phyloP scores from a whole-genome alignment of 1,284 basidiomycete genomes.

The Lignosus rhinocerotis region DNA sequence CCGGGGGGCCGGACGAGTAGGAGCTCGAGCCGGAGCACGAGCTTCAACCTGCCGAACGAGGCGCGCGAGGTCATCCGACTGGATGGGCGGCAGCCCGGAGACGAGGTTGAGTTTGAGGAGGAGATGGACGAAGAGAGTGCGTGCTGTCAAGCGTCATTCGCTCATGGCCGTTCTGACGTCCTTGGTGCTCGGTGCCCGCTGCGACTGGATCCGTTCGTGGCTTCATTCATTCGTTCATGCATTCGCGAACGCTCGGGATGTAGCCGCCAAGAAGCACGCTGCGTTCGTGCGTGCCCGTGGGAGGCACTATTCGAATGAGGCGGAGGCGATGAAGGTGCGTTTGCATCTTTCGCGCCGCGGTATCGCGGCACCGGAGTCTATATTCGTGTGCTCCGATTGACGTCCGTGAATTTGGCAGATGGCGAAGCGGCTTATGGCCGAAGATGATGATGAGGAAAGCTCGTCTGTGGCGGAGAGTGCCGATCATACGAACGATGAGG shows the following conservation, averaged over 20 bases:
- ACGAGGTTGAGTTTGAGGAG: conserved; percentile 71
- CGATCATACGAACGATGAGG: conserved; percentile 28
- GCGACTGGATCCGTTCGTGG: background rate
- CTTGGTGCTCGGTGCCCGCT: background rate
- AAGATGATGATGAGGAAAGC: conserved; percentile 60
- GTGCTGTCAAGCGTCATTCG: conserved; percentile 28
- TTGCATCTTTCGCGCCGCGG: background rate
- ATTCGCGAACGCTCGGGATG: conserved; percentile 5
- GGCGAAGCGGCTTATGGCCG: conserved; percentile 62
- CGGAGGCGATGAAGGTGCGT: conserved; percentile 85
- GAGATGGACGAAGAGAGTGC: conserved; percentile 86
- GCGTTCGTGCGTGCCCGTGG: conserved; percentile 83
- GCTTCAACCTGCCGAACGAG: conserved; percentile 77
- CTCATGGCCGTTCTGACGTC: background rate
- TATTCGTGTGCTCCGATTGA: conserved; percentile 3
- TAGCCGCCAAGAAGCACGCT: conserved; percentile 80
- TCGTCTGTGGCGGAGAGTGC: conserved; percentile 25
- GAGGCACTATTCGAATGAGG: conserved; percentile 89
- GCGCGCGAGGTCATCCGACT: conserved; percentile 55
- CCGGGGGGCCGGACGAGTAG: conserved; percentile 57
- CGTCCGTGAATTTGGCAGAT: conserved; percentile 42
- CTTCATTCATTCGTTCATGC: background rate
- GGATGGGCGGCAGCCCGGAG: conserved; percentile 41
- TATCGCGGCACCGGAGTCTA: conserved; percentile 10
- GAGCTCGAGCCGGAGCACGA: conserved; percentile 77